phyloP scores from a whole-genome alignment of 2,329 filamentous ascomycete species.

The Lachnellula hyalina region DNA sequence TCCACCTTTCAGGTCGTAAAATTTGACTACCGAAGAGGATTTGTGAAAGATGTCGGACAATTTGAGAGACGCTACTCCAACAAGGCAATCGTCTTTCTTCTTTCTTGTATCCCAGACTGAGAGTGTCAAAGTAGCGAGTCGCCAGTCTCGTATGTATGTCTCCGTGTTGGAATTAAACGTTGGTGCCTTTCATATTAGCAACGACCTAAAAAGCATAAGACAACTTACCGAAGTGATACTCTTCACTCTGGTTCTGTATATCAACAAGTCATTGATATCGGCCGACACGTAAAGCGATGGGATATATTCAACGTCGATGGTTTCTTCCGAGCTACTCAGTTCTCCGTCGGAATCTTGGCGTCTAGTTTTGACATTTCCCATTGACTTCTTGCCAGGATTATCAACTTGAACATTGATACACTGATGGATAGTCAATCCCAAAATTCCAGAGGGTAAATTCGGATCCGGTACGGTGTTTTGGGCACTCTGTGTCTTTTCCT shows the following conservation, averaged over 20 bases:
- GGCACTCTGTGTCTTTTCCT: constrained; percentile 14
- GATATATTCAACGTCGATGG: constrained; percentile 16
- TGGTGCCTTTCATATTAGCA: constrained; percentile 1
- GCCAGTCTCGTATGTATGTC: constrained; percentile 17
- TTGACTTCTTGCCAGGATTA: constrained; percentile 18
- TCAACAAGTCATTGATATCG: constrained; percentile 17
- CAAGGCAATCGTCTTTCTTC: constrained; percentile 16
- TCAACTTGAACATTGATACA: constrained; percentile 17
- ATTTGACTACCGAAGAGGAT: constrained; percentile 15
- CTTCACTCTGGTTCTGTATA: constrained; percentile 17
- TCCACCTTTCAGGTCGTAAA: constrained; percentile 18
- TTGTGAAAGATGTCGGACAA: constrained; percentile 17
- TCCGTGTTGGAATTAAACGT: constrained; percentile 17
- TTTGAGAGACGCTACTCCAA: constrained; percentile 15
- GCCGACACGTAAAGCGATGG: constrained; percentile 18
- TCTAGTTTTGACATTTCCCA: constrained; percentile 15
- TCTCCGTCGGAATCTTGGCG: constrained; percentile 19
- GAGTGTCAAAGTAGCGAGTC: constrained; percentile 13
- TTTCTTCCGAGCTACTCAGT: constrained; percentile 11
- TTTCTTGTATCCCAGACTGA: constrained; percentile 18
- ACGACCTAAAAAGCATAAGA: too few species aligned
- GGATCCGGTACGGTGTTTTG: constrained; percentile 19
- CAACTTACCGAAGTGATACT: constrained; percentile 3
- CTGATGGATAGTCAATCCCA: constrained; percentile 18
- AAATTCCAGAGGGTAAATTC: constrained; percentile 16